Conservation (phyloP, 176 grass and related monocot genomes). For the Hsuehochloa calcarea region DNA sequence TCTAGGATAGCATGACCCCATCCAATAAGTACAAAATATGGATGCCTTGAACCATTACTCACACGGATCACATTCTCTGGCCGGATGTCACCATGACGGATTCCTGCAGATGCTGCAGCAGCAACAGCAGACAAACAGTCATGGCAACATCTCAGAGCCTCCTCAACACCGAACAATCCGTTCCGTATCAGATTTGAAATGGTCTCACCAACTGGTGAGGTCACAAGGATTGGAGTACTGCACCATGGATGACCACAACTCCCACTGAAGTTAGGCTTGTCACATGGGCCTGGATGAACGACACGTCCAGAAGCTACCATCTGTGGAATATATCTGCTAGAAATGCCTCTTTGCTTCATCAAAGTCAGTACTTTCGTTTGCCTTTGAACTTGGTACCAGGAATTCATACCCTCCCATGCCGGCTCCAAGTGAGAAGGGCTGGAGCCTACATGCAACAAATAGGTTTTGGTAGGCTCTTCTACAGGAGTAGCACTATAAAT, state of each 20-base stretch:
- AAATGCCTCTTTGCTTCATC: conserved; percentile 90
- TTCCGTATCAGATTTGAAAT: conserved; percentile 77
- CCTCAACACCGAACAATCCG: conserved; percentile 87
- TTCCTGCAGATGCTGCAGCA: conserved; percentile 64
- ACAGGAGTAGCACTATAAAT: conserved; percentile 71
- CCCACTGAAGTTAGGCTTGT: conserved; percentile 59
- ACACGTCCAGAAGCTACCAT: conserved; percentile 68
- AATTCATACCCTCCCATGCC: conserved; percentile 94
- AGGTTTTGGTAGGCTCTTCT: conserved; percentile 57
- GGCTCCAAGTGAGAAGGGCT: conserved; percentile 85
- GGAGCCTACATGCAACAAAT: conserved; percentile 81
- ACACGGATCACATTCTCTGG: conserved; percentile 90
- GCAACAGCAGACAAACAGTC: conserved; percentile 92
- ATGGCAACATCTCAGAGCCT: conserved; percentile 93
- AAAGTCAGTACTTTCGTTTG: conserved; percentile 78
- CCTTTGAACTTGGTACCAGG: conserved; percentile 93
- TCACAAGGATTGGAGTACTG: conserved; percentile 83
- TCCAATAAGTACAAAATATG: conserved; percentile 79
- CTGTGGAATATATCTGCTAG: conserved; percentile 79
- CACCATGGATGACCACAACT: conserved; percentile 85
- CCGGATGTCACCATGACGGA: conserved; percentile 77
- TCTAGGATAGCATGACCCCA: conserved; percentile 97
- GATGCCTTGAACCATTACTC: conserved; percentile 55
- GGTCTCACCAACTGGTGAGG: conserved; percentile 78
- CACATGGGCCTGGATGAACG: conserved; percentile 69